Evolutionary conservation across 371 early-diverging fungal species (phyloP).

Genomic region (Nosema granulosis): DNA sequence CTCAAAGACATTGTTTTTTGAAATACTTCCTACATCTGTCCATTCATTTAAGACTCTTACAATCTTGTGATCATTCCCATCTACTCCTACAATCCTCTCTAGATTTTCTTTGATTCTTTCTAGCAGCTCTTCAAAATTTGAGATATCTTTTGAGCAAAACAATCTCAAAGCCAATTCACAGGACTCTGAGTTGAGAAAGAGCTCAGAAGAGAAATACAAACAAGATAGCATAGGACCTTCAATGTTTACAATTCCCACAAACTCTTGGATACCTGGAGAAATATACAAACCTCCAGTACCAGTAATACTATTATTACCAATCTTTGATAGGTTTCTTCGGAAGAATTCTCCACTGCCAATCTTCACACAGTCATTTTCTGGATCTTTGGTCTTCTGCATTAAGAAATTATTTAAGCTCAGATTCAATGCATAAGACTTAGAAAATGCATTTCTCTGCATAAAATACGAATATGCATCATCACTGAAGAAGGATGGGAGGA

Average conservation of each 20-base stretch:
- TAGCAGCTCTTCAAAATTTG: neutral
- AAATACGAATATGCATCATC: neutral
- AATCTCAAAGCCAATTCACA: constrained; percentile 3
- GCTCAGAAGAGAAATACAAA: constrained; percentile 42
- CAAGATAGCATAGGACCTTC: constrained; percentile 58
- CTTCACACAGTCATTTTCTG: neutral
- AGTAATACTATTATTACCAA: neutral
- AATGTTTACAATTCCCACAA: constrained; percentile 54
- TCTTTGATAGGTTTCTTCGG: neutral
- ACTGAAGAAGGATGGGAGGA: neutral
- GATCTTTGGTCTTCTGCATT: neutral
- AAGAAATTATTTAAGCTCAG: neutral
- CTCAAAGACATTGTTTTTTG: constrained; percentile 16
- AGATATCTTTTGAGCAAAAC: neutral
- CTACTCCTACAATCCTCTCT: neutral
- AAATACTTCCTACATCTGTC: constrained; percentile 16
- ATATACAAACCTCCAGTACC: constrained; percentile 43
- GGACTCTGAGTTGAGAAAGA: constrained; percentile 36
- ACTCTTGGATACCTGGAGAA: constrained; percentile 58
- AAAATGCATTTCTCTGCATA: neutral
- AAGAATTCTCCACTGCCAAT: neutral
- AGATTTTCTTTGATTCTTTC: neutral
- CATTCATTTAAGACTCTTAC: constrained; percentile 32
- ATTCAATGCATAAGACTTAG: neutral
- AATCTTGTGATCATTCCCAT: constrained; percentile 17